These are phyloP conservation scores for Cladosporium velox DNA, from an alignment of 2,329 filamentous ascomycete genomes.

Conservation along the genomic window DNA sequence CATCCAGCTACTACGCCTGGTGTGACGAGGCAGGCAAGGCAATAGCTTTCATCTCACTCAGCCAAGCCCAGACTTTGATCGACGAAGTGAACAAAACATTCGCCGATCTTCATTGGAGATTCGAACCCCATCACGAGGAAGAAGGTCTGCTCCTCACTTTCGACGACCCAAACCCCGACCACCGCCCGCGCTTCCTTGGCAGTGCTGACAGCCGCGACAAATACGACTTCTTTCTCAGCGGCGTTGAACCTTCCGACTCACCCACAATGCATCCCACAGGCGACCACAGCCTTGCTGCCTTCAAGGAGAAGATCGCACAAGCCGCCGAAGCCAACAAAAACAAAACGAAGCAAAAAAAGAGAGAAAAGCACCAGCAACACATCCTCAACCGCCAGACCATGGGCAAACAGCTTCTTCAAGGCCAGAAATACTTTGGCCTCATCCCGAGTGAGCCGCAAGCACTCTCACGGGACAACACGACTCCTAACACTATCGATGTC, in stretches of 20 bases:
- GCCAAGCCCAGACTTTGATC: slow-evolving; percentile 67
- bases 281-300: slow-evolving; percentile 47
- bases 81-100: slow-evolving; percentile 61
- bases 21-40: slow-evolving; percentile 47
- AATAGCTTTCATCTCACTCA: slow-evolving; percentile 66
- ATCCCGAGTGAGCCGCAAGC: slow-evolving; percentile 39
- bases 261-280: slow-evolving; percentile 25
- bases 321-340: slow-evolving; percentile 54
- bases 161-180: slow-evolving; percentile 62
- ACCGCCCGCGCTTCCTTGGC: slow-evolving; percentile 69
- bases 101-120: slow-evolving; percentile 55
- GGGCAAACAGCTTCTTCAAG: slow-evolving; percentile 60
- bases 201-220: slow-evolving; percentile 52
- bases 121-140: slow-evolving; percentile 57
- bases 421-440: slow-evolving; percentile 72
- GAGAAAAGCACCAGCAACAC: slow-evolving; percentile 45
- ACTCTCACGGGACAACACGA: background rate
- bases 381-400: slow-evolving; percentile 54
- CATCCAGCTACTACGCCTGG: slow-evolving; percentile 32
- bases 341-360: slow-evolving; percentile 49
- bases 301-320: slow-evolving; percentile 57
- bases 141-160: slow-evolving; percentile 65
- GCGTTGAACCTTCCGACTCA: slow-evolving; percentile 7
- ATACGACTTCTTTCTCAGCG: slow-evolving; percentile 41
- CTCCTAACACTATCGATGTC: slow-evolving; percentile 34